These are phyloP conservation scores for Aeschynomene evenia DNA, from an alignment of 306 rosid species.

Conservation along the genomic window DNA sequence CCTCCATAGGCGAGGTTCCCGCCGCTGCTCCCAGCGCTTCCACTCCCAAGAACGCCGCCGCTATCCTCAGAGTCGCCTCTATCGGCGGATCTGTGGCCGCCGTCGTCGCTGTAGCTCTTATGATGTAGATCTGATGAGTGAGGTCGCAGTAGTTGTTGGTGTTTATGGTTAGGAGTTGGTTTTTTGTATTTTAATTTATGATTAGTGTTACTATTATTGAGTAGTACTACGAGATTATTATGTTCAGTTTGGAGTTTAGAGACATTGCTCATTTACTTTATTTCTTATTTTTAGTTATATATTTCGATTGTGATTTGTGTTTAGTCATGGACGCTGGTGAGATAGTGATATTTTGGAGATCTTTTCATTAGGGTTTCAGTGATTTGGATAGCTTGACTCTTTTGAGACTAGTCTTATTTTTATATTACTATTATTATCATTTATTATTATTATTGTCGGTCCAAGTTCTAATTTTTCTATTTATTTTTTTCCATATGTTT, in stretches of 20 bases:
- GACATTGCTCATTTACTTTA: neutral
- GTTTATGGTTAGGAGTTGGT: constrained; percentile 36
- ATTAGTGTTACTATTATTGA: neutral
- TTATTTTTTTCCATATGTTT: neutral
- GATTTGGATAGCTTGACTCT: neutral
- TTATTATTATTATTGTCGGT: neutral
- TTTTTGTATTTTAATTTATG: no score
- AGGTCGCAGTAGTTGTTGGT: neutral
- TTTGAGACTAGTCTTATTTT: neutral
- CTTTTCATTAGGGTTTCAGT: constrained; percentile 4
- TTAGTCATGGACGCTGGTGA: neutral
- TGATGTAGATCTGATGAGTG: constrained; percentile 50
- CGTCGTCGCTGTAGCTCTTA: constrained; percentile 37
- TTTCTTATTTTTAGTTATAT: neutral
- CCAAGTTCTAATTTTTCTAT: neutral
- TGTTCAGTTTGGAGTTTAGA: neutral
- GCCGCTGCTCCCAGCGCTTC: neutral
- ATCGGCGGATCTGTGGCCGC: constrained; percentile 49
- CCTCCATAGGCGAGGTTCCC: neutral
- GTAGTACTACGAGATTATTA: neutral
- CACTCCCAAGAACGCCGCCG: constrained; percentile 12
- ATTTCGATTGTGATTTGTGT: constrained; percentile 18
- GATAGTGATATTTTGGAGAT: constrained; percentile 2
- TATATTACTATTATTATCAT: neutral
- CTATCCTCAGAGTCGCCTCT: constrained; percentile 32